phyloP scores from a whole-genome alignment of 2,329 filamentous ascomycete species.

The Teratosphaeria zuluensis region DNA sequence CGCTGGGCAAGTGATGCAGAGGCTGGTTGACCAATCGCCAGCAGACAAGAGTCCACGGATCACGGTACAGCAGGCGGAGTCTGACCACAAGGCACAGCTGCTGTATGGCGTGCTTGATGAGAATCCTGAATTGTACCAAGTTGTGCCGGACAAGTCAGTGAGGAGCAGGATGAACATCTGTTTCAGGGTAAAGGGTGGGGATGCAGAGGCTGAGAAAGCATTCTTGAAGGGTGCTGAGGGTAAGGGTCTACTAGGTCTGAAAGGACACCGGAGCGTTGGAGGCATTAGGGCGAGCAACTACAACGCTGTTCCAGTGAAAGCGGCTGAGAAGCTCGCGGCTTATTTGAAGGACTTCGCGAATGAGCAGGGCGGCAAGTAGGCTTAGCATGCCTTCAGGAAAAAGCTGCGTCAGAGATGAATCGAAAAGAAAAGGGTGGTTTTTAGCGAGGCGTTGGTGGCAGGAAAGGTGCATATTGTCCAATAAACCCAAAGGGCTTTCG shows the following conservation, averaged over 20 bases:
- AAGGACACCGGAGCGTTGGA: constrained; percentile 79
- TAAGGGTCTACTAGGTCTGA: constrained; percentile 64
- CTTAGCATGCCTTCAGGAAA: background rate
- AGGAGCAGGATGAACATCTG: constrained; percentile 93
- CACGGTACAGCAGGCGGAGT: constrained; percentile 63
- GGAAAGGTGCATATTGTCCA: background rate
- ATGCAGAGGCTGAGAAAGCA: constrained; percentile 59
- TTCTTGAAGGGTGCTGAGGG: constrained; percentile 67
- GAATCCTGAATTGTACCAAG: constrained; percentile 60
- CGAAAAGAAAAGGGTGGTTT: background rate
- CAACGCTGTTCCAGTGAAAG: constrained; percentile 65
- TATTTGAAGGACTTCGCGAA: constrained; percentile 54
- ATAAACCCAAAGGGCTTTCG: no score
- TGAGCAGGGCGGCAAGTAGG: background rate
- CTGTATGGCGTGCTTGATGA: constrained; percentile 73
- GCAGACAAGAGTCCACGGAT: constrained; percentile 51
- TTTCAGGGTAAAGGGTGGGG: constrained; percentile 62
- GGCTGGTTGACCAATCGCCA: constrained; percentile 52
- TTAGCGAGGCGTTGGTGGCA: background rate
- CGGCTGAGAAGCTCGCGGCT: constrained; percentile 55
- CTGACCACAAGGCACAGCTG: constrained; percentile 62
- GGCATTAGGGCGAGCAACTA: constrained; percentile 85
- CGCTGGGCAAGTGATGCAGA: constrained; percentile 77
- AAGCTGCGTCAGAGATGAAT: background rate
- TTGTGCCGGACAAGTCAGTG: constrained; percentile 65